phyloP scores from a whole-genome alignment of 2,329 filamentous ascomycete genomes.

The Apiospora hydei region DNA sequence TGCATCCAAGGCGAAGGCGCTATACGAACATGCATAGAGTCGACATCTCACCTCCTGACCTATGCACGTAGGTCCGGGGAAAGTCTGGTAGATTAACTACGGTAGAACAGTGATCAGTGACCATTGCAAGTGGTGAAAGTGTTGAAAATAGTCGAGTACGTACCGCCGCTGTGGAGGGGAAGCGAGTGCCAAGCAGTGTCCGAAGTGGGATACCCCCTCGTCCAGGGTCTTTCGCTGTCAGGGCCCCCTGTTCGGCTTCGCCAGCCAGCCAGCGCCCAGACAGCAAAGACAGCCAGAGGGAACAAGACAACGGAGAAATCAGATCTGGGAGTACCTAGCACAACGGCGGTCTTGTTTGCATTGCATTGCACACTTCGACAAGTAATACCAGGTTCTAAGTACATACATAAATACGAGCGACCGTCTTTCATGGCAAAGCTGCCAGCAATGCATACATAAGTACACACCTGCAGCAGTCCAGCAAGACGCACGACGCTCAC shows the following conservation, averaged over 20 bases:
- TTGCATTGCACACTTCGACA: not conserved
- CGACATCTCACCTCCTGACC: not conserved
- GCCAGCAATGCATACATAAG: too few species aligned
- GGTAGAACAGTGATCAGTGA: not conserved
- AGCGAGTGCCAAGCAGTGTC: slow-evolving; percentile 13
- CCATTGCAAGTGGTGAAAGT: slow-evolving; percentile 16
- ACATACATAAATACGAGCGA: not conserved
- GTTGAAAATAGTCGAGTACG: slow-evolving; percentile 16
- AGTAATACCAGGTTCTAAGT: not conserved
- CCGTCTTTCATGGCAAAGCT: too few species aligned
- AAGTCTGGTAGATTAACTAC: slow-evolving; percentile 19
- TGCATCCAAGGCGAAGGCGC: not conserved
- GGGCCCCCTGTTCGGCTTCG: slow-evolving; percentile 5
- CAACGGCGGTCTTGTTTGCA: not conserved
- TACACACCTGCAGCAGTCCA: not conserved
- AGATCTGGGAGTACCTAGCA: not conserved
- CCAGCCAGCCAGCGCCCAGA: not conserved
- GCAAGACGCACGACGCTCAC: not conserved
- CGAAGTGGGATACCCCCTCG: slow-evolving; percentile 17
- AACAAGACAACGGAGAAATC: not conserved
- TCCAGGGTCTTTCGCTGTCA: slow-evolving; percentile 13
- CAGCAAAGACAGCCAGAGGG: not conserved
- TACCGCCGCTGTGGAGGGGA: slow-evolving; percentile 16
- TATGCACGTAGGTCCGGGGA: not conserved
- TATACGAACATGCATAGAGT: not conserved